A percentile compares a stretch with the other conserved stretches of the same genome.
Conservation (phyloP, 2,329 filamentous ascomycete species). For the Didymella keratinophila region DNA sequence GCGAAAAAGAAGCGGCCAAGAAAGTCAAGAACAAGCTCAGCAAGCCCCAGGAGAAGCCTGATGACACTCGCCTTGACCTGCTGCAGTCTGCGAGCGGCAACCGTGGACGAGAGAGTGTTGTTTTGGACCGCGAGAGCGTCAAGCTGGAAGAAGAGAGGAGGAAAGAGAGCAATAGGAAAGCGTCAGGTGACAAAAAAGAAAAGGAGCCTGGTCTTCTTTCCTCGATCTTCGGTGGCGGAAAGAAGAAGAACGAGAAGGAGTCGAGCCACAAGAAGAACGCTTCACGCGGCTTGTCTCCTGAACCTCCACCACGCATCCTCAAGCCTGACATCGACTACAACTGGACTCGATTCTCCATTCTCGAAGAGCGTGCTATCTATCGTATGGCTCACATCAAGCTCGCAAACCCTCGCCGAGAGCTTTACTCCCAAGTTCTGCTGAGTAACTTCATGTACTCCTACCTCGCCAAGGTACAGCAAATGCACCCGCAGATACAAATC, state of each 20-base stretch:
- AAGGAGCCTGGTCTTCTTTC: constrained; percentile 89
- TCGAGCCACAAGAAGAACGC: constrained; percentile 75
- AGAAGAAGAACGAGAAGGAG: constrained; percentile 85
- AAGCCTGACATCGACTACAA: constrained; percentile 92
- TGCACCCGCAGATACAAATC: constrained; percentile 95
- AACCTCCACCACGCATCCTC: constrained; percentile 72
- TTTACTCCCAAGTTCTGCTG: constrained; percentile 93
- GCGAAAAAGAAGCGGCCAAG: constrained; percentile 50
- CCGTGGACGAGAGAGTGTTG: constrained; percentile 78
- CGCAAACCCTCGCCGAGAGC: constrained; percentile 89
- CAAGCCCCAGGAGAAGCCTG: constrained; percentile 64
- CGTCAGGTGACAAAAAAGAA: constrained; percentile 79
- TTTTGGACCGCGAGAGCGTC: constrained; percentile 79
- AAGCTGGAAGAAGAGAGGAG: constrained; percentile 83
- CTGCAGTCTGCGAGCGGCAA: constrained; percentile 75
- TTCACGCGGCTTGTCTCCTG: constrained; percentile 78
- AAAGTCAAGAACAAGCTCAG: constrained; percentile 69
- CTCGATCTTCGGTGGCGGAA: constrained; percentile 87
- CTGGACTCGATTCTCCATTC: constrained; percentile 92
- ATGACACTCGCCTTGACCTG: constrained; percentile 84
- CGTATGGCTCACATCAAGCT: constrained; percentile 99
- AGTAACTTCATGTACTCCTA: constrained; percentile 99
- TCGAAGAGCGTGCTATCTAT: constrained; percentile 97
- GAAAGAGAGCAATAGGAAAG: constrained; percentile 79
- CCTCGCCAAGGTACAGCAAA: constrained; percentile 96